Base-by-base conservation (phyloP, 1,284 basidiomycete species). In the Xerocomus nothofagi region DNA sequence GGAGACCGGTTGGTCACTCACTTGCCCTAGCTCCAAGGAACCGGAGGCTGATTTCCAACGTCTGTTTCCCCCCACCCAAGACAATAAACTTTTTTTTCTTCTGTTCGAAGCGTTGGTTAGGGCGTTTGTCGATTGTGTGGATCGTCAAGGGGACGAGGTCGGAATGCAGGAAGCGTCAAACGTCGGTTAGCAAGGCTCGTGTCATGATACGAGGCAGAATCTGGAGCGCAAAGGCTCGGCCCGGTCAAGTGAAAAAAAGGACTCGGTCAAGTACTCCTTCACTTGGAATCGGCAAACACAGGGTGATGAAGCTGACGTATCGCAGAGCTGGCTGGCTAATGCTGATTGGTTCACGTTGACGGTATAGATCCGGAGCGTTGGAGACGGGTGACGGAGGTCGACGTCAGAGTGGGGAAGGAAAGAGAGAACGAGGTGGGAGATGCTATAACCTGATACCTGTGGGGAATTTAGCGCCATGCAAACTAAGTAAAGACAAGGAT, bases 141-240 rank as follows among this genome's bases (percentile, higher is more conserved):
- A 47, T 47, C 44, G 21, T 29, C 44, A 17, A 31, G 23, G 20
- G 31, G 34, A 39, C 18, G 30, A 12, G 18, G n/a, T n/a, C n/a
- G n/a, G n/a, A n/a, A n/a, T n/a, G n/a, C n/a, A n/a, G n/a, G n/a
- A n/a, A n/a, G n/a, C n/a, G n/a, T n/a, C n/a, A n/a, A n/a, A n/a
- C n/a, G n/a, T n/a, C n/a, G n/a, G n/a, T n/a, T n/a, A n/a, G n/a
- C n/a, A n/a, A n/a, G n/a, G n/a, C n/a, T n/a, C n/a, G n/a, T n/a
- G n/a, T n/a, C n/a, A n/a, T n/a, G n/a, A n/a, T n/a, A n/a, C n/a
- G n/a, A n/a, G n/a, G n/a, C n/a, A n/a, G 29, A 39, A 31, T 54
- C 57, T 54, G 36, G 40, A 45, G 33, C 17, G 26, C 39, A 33
- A 32, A 39, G n/a, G n/a, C n/a, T n/a, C n/a, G n/a, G n/a, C n/a